Percentiles rank a stretch among this genome's conserved stretches.
Conservation (phyloP, 2,329 filamentous ascomycete species). For the Neocucurbitaria cava region DNA sequence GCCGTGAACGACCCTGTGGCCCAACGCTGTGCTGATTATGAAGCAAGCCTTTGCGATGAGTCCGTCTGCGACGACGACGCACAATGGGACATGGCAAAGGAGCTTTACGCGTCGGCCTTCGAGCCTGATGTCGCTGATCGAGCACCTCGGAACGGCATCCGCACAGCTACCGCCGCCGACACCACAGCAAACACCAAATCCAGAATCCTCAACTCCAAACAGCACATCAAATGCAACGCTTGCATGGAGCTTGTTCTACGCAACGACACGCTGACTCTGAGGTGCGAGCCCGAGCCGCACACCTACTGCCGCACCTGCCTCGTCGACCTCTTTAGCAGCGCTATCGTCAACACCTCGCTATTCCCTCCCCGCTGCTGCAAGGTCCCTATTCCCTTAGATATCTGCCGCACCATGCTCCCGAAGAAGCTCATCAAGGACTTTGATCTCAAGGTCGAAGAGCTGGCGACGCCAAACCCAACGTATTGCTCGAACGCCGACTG, state of each 20-base stretch:
- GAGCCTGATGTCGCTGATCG: background rate
- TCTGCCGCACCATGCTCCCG: slow-evolving; percentile 12
- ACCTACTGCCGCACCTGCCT: background rate
- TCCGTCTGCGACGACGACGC: background rate
- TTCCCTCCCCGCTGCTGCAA: slow-evolving; percentile 36
- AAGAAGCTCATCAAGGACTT: slow-evolving; percentile 14
- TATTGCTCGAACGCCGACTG: slow-evolving; percentile 21
- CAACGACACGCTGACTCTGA: slow-evolving; percentile 1
- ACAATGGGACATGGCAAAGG: slow-evolving; percentile 6
- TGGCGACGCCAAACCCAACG: slow-evolving; percentile 23
- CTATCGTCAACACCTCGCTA: slow-evolving; percentile 17
- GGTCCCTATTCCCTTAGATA: slow-evolving; percentile 18
- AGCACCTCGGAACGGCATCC: background rate
- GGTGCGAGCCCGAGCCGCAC: slow-evolving; percentile 8
- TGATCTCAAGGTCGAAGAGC: slow-evolving; percentile 22
- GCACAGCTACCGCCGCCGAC: background rate
- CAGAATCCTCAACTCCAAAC: background rate
- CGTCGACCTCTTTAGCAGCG: slow-evolving; percentile 13
- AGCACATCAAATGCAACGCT: background rate
- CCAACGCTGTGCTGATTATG: slow-evolving; percentile 5
- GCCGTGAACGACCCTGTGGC: background rate
- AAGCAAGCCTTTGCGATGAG: slow-evolving; percentile 1
- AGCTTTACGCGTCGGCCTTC: slow-evolving; percentile 1
- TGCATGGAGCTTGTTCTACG: background rate
- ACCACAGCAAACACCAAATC: background rate